Base-by-base conservation (phyloP, 768 basidiomycete species). In the Amanita pallidorosea region DNA sequence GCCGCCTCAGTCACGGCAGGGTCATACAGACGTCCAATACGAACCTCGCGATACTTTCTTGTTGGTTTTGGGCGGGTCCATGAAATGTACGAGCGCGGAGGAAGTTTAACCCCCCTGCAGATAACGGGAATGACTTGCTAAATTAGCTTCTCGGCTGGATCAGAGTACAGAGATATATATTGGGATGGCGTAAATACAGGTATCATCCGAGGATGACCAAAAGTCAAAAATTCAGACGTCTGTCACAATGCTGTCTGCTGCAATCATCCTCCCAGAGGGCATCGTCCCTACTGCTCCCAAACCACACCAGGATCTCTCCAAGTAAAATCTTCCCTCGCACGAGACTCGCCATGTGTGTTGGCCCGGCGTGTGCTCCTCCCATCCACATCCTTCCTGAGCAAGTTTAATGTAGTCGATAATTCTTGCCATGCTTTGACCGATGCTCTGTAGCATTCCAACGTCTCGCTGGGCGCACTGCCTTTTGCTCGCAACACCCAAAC, bases 1-100 rank as follows among this genome's bases (percentile, higher is more conserved):
- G 9, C 12, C 12, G 17, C 18, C 31, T 44, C 17, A 45, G 13
- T 8, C 11, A n/a, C 7, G 18, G n/a, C 12, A 31, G 3, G 4
- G 18, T n/a, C 15, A 34, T n/a, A 18, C 9, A 13, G 31, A 20
- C 18, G 25, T 17, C 11, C 2, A 4, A 20, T 25, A 45, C 43
- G 9, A 12, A 51, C 50, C 50, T 51, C 41, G 40, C 7, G 50
- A 43, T 45, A 51, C 50, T 44, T 51, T 51, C 42, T 51, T 51
- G 42, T 51, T 31, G 22, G 42, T 23, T 41, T 51, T 51, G 23
- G 41, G 41, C 29, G 49, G 40, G 23, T 50, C 29, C 38, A 50
- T 50, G 40, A 43, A 41, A 20, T 15, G 22, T 17, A 7, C 13
- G 25, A 13, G 23, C 46, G 4, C 36, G 36, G 23, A 25, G 47